Evolutionary conservation across 2,329 filamentous ascomycete species (phyloP).

Genomic region (Raffaelea ambrosiae): DNA sequence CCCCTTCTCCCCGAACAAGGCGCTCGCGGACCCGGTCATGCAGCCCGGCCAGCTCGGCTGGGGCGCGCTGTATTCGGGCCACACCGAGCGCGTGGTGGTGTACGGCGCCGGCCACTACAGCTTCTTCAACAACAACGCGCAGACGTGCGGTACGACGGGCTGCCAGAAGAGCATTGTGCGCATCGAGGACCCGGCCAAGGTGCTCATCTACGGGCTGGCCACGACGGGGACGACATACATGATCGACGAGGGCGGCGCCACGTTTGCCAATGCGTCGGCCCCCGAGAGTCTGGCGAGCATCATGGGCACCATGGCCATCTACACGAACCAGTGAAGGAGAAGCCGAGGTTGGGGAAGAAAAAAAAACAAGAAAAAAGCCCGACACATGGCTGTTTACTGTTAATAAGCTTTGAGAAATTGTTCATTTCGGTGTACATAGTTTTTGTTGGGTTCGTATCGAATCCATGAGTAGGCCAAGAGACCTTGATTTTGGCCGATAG

Average conservation of each 20-base stretch:
- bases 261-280: neutral
- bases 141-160: neutral
- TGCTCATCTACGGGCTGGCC: neutral
- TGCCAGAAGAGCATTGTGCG: slow-evolving; percentile 23
- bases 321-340: too few relatives aligned
- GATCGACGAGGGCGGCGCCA: neutral
- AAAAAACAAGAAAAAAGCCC: too few relatives aligned
- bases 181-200: neutral
- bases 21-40: neutral
- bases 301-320: too few relatives aligned
- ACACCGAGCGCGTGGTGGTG: slow-evolving; percentile 3
- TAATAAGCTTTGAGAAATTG: too few relatives aligned
- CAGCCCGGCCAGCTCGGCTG: neutral
- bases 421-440: too few relatives aligned
- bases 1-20: too few relatives aligned
- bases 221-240: neutral
- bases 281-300: too few relatives aligned
- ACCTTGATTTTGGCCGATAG: too few relatives aligned
- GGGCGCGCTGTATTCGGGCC: neutral
- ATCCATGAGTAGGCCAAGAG: too few relatives aligned
- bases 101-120: slow-evolving; percentile 1
- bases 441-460: too few relatives aligned
- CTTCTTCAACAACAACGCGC: slow-evolving; percentile 1
- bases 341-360: too few relatives aligned
- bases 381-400: too few relatives aligned